Evolutionary conservation across 768 basidiomycete species (phyloP).

Genomic region (Leccinum arenicola): DNA sequence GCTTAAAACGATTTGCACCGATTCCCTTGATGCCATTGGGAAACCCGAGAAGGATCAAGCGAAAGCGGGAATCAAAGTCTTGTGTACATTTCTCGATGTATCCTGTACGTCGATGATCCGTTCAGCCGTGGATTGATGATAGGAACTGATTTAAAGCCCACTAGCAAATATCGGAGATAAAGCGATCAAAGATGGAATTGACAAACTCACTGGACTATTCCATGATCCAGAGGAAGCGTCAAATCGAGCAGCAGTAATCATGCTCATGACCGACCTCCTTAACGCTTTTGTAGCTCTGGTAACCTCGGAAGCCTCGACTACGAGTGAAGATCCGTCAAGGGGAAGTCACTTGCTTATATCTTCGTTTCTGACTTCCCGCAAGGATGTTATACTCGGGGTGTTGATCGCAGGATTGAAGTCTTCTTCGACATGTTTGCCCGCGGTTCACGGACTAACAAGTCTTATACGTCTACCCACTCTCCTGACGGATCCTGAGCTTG

Average conservation of each 20-base stretch:
- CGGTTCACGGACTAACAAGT: conserved; percentile 62
- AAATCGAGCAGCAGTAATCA: conserved; percentile 63
- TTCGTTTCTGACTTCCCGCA: conserved; percentile 53
- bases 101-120: conserved; percentile 54
- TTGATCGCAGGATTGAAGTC: conserved; percentile 57
- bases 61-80: conserved; percentile 78
- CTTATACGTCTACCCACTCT: conserved; percentile 64
- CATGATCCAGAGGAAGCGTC: conserved; percentile 65
- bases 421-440: conserved; percentile 49
- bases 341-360: conserved; percentile 15
- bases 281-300: conserved; percentile 34
- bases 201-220: conserved; percentile 77
- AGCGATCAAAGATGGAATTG: conserved; percentile 64
- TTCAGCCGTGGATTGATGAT: background rate
- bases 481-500: conserved; percentile 69
- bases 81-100: conserved; percentile 74
- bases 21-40: conserved; percentile 74
- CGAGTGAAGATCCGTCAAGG: conserved; percentile 29
- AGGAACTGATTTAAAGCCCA: conserved; percentile 7
- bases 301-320: conserved; percentile 1
- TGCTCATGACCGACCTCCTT: conserved; percentile 65
- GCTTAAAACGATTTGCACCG: conserved; percentile 71
- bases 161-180: conserved; percentile 68
- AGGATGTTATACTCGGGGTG: conserved; percentile 73
- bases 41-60: conserved; percentile 96